Evolutionary conservation across 306 rosid species (phyloP), one percentile per base, ranked within the genome.

Genomic region (Calophaca sinica): DNA sequence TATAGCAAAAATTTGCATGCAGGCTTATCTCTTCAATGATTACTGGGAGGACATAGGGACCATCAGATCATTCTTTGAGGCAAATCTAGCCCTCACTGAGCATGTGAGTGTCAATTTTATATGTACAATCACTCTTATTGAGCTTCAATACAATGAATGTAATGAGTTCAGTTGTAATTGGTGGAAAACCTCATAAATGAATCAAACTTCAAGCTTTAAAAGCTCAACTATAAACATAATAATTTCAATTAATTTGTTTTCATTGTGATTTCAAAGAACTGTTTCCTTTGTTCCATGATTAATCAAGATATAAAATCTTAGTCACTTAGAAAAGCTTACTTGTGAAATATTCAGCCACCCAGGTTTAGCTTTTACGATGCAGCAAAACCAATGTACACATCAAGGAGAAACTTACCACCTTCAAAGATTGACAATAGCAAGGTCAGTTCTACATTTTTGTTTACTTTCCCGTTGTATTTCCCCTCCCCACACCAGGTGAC

Each of bases 31-130:
- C 66, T 94, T 94, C 86, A 88, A 94, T 79, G 96, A 91, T 83
- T 94, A 94, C 60, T 94, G 98, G 98, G 97, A 88, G 81, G 98
- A 94, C 88, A 94, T 94, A 59, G 98, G 98, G 52, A 94, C 97
- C 57, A 91, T 94, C 79, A 80, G 93, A 88, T 94, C 97, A 80
- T 94, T 91, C 90, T 94, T 94, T 54, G 85, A 91, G 86, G 97
- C 97, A 73, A 94, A 94, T 68, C 97, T 94, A 51, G 96, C 96
- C 69, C 91, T 94, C 69, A 94, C 98, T 7, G 88, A 87, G 84
- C 94, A 89, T 69, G 98, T 91, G 69, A 88, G 90, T 79, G 31
- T 68, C 67, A 84, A 63, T 76, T 68, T 44, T 62, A n/a, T 51
- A 46, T 59, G 31, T 29, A 49, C 57, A 31, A 13, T 68, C 70